Percentiles rank a stretch among this genome's conserved stretches.
These are phyloP conservation scores for Kokia cookei DNA, from an alignment of 441 rosid genomes.

Conservation along the genomic window DNA sequence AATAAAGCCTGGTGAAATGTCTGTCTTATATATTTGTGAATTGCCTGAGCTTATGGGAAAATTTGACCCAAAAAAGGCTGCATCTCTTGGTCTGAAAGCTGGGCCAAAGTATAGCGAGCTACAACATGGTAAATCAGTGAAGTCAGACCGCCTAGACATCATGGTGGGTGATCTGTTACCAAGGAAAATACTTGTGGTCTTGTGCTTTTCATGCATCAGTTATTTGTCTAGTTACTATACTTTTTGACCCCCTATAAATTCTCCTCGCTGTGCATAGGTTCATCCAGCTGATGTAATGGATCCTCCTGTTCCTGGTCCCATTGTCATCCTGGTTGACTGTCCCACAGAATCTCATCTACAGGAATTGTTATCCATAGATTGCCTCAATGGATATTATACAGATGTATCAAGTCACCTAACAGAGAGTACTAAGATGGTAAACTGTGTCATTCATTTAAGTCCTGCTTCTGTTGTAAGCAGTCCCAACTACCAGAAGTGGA, in stretches of 20 bases:
- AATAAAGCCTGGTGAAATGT: conserved; percentile 64
- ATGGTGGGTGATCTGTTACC: conserved; percentile 37
- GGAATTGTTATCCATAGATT: conserved; percentile 41
- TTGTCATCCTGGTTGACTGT: conserved; percentile 85
- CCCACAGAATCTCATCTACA: conserved; percentile 66
- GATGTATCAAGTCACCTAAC: conserved; percentile 18
- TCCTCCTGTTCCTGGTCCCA: conserved; percentile 86
- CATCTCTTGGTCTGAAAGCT: conserved; percentile 66
- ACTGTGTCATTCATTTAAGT: conserved; percentile 78
- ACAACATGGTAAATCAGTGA: conserved; percentile 78
- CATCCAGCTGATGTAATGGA: conserved; percentile 96
- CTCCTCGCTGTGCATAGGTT: conserved; percentile 32
- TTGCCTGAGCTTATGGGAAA: conserved; percentile 78
- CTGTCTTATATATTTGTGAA: conserved; percentile 83
- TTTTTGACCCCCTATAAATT: background rate
- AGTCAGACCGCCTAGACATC: conserved; percentile 57
- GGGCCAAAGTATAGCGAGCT: conserved; percentile 78
- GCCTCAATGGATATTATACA: conserved; percentile 44
- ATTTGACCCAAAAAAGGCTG: conserved; percentile 75
- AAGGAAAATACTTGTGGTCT: background rate
- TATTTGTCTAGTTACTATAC: background rate
- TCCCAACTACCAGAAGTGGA: conserved; percentile 68
- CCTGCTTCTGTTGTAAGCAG: conserved; percentile 56
- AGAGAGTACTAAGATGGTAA: conserved; percentile 44
- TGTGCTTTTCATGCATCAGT: conserved; percentile 4